Evolutionary conservation across 2,329 filamentous ascomycete genomes (phyloP).

Genomic region (Endocalyx cinctus): DNA sequence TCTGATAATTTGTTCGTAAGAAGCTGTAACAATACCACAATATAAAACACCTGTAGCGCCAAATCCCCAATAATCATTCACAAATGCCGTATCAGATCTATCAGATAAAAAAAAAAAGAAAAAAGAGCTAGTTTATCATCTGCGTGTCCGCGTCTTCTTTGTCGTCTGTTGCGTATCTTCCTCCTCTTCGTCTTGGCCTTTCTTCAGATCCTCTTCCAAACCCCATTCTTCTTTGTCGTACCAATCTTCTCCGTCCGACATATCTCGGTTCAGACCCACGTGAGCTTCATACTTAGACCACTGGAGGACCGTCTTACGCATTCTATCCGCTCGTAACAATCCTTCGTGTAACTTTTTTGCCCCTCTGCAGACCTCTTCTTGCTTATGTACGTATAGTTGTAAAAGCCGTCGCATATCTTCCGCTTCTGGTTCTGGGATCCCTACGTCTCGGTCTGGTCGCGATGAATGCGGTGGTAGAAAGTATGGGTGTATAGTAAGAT

Average conservation of each 20-base stretch:
- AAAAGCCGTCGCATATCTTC: conserved; percentile 72
- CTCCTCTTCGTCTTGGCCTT: conserved; percentile 78
- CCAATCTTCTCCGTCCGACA: conserved; percentile 89
- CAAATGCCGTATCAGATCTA: no score
- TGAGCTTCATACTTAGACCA: conserved; percentile 79
- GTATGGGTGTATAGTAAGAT: conserved; percentile 66
- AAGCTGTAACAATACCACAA: no score
- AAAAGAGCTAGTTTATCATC: no score
- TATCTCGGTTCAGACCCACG: conserved; percentile 59
- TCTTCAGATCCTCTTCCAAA: conserved; percentile 68
- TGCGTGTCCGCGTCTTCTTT: conserved; percentile 58
- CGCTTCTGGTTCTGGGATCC: conserved; percentile 68
- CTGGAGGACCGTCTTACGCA: conserved; percentile 65
- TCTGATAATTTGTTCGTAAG: no score
- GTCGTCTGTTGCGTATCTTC: conserved; percentile 60
- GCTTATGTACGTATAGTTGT: conserved; percentile 76
- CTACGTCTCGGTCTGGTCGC: conserved; percentile 64
- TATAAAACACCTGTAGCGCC: no score
- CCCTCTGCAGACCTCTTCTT: conserved; percentile 75
- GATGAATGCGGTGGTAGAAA: conserved; percentile 62
- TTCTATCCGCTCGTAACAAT: conserved; percentile 66
- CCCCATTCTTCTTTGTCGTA: conserved; percentile 80
- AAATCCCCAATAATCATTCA: no score
- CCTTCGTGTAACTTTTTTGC: conserved; percentile 64
- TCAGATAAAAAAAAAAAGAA: no score